phyloP scores from a whole-genome alignment of 2,329 filamentous ascomycete genomes.

The Colletotrichum cuscutae region DNA sequence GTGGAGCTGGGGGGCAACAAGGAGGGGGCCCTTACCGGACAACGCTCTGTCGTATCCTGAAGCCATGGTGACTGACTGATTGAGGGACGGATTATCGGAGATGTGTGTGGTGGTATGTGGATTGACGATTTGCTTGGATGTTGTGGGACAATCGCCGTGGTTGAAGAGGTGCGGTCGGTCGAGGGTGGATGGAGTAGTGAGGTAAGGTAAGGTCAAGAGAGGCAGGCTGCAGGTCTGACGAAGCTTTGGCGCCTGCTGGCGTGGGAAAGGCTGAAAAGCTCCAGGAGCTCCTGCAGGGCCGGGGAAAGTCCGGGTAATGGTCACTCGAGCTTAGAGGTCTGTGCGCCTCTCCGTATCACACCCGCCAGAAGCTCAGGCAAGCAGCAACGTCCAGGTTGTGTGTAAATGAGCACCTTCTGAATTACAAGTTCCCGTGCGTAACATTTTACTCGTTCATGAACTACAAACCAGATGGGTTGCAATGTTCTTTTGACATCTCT shows the following conservation, averaged over 20 bases:
- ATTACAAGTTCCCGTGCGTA: too few relatives aligned
- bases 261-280: conserved; percentile 37
- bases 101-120: neutral
- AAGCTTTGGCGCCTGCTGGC: conserved; percentile 40
- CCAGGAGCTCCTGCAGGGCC: conserved; percentile 31
- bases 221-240: conserved; percentile 45
- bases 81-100: conserved; percentile 27
- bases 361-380: neutral
- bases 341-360: neutral
- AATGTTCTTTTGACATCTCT: neutral
- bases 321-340: neutral
- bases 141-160: conserved; percentile 28
- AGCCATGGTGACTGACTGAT: conserved; percentile 67
- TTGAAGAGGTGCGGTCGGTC: conserved; percentile 30
- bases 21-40: conserved; percentile 76
- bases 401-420: too few relatives aligned
- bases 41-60: conserved; percentile 99
- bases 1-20: conserved; percentile 43
- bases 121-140: conserved; percentile 10
- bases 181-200: conserved; percentile 32
- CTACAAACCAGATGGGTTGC: neutral
- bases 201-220: conserved; percentile 11
- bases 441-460: neutral
- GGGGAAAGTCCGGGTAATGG: conserved; percentile 34
- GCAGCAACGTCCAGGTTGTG: too few relatives aligned